Evolutionary conservation across 371 early-diverging fungal genomes (phyloP).

Genomic region (Mortierella sp.): DNA sequence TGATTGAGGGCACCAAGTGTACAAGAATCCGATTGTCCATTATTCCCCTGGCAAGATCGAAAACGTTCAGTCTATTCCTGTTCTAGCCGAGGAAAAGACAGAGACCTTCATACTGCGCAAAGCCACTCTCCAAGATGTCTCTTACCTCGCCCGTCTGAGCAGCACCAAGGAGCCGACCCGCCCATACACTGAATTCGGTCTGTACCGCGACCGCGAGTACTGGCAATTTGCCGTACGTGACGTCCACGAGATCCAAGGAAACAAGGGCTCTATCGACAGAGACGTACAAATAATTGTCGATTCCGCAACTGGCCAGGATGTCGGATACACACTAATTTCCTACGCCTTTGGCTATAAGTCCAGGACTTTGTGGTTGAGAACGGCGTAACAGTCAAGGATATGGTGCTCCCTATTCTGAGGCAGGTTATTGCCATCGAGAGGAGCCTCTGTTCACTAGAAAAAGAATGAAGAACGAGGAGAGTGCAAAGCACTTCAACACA

Average conservation of each 20-base stretch:
- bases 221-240: conserved; percentile 33
- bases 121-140: conserved; percentile 25
- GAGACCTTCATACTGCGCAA: conserved; percentile 37
- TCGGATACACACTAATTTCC: conserved; percentile 15
- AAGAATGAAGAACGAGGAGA: no score
- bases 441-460: no score
- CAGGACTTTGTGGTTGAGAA: conserved; percentile 17
- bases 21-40: conserved; percentile 40
- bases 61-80: conserved; percentile 16
- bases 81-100: conserved; percentile 14
- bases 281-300: conserved; percentile 28
- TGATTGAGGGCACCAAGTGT: conserved; percentile 24
- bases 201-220: conserved; percentile 18
- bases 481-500: conserved; percentile 9
- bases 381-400: neutral
- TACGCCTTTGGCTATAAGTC: neutral
- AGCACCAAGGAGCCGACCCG: conserved; percentile 6
- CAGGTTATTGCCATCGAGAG: no score
- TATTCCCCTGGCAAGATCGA: conserved; percentile 23
- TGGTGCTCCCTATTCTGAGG: no score
- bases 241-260: neutral
- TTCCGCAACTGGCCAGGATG: conserved; percentile 18
- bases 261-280: neutral
- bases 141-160: conserved; percentile 21
- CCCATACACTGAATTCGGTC: conserved; percentile 7